Conservation (phyloP, 75 land plant species). For the Picea sitchensis region DNA sequence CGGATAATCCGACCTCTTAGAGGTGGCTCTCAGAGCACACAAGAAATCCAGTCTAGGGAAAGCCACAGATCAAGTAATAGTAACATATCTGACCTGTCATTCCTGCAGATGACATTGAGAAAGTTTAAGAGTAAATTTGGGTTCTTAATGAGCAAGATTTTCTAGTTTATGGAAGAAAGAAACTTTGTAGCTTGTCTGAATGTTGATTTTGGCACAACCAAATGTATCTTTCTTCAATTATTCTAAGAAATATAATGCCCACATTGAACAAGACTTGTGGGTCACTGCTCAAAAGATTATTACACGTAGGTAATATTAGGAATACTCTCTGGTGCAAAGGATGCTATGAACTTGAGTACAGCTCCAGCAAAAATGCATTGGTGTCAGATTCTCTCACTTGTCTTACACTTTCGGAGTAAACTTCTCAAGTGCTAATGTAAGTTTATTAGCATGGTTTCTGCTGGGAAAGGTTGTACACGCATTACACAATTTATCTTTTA, state of each 20-base stretch:
- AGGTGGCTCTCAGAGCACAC: conserved; percentile 6
- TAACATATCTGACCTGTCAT: neutral
- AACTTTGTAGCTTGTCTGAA: neutral
- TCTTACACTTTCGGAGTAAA: neutral
- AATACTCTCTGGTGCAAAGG: neutral
- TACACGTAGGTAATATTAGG: neutral
- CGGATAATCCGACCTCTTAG: conserved; percentile 8
- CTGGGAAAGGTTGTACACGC: neutral
- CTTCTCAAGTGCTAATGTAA: neutral
- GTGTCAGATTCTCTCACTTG: conserved; percentile 1
- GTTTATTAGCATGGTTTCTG: neutral
- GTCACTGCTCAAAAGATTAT: neutral
- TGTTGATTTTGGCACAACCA: neutral
- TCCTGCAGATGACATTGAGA: conserved; percentile 1
- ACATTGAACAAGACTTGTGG: neutral
- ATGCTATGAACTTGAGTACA: neutral
- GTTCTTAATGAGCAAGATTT: conserved; percentile 3
- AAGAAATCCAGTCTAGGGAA: neutral
- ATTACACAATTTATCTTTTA: neutral
- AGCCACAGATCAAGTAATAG: neutral
- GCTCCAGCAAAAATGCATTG: neutral
- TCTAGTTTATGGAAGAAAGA: neutral
- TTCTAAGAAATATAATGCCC: neutral
- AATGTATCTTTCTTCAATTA: neutral
- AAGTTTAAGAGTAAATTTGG: conserved; percentile 3